These are phyloP conservation scores for Suhomyces sp. DNA, from an alignment of 805 yeast species.

Conservation along the genomic window DNA sequence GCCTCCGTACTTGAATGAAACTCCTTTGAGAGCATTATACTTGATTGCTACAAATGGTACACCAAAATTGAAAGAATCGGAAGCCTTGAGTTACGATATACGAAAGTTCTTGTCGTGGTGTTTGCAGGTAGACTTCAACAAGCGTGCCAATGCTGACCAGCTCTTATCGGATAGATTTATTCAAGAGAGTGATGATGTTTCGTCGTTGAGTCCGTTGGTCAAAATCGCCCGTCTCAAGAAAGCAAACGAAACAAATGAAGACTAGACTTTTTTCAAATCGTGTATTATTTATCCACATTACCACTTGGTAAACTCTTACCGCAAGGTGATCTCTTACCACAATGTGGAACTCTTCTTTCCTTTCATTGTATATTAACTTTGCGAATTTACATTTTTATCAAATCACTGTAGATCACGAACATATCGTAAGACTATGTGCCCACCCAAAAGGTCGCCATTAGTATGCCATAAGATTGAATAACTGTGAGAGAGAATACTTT, in stretches of 20 bases:
- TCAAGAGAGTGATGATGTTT: conserved; percentile 56
- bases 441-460: too few species aligned
- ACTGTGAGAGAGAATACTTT: too few species aligned
- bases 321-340: too few species aligned
- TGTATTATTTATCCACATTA: conserved; percentile 2
- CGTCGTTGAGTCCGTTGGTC: conserved; percentile 68
- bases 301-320: not conserved
- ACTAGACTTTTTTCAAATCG: not conserved
- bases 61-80: conserved; percentile 88
- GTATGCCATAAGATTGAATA: too few species aligned
- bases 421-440: too few species aligned
- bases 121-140: conserved; percentile 77
- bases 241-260: conserved; percentile 21
- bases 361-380: not conserved
- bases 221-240: conserved; percentile 71
- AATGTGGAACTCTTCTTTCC: not conserved
- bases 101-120: conserved; percentile 72
- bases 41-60: conserved; percentile 96
- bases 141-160: conserved; percentile 75
- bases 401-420: not conserved
- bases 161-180: conserved; percentile 67
- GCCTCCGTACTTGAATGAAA: conserved; percentile 96
- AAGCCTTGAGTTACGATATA: conserved; percentile 62
- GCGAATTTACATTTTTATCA: not conserved
- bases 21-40: conserved; percentile 90